Base-by-base conservation (phyloP, 2,329 filamentous ascomycete species). In the Trichoderma cornu-damae region DNA sequence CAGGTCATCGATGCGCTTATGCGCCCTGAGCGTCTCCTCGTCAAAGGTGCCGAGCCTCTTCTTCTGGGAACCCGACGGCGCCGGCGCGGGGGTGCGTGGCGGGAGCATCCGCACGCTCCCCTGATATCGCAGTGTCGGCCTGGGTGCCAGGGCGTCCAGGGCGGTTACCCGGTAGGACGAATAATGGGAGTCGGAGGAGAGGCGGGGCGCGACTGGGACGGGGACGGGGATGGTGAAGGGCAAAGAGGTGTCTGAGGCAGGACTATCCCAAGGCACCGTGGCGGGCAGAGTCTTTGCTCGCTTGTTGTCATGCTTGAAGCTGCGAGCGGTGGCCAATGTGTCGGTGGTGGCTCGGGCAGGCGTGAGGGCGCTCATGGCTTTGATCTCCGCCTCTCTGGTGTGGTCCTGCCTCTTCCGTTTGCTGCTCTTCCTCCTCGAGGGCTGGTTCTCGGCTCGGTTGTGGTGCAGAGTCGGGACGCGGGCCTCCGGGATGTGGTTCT, bases 351-450 rank as follows among this genome's bases (percentile, higher is more conserved):
- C 79, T 51, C 88, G 82, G 53, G 85, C 75, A 5, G 89, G 85
- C 63, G 86, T 81, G 60, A 80, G 81, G 38, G 84, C 82, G 67
- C 84, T 88, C 88, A 96, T 89, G 54, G 89, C 85, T 68, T 86
- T 89, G 67, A 96, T 91, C 72, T 96, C 90, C 61, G 89, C 89
- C 72, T 96, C 92, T 58, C 93, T 82, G 59, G 87, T 80, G 68
- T 84, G 83, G 61, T 95, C 89, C 61, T 87, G 80, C 64, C 87
- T 86, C 66, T 86, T 85, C 65, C 87, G 83, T 73, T 89, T 95
- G 75, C 84, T 91, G 38, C 88, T 88, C 67, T 85, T 90, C 60
- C 86, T 85, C 59, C 85, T 82, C 51, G 82, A 73, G 26, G 87
- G 73, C 22, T 85, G 82, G 62, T 80, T 78, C 58, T 79, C 78